These are phyloP conservation scores for Malus fusca DNA, from an alignment of 306 rosid species.

Conservation along the genomic window DNA sequence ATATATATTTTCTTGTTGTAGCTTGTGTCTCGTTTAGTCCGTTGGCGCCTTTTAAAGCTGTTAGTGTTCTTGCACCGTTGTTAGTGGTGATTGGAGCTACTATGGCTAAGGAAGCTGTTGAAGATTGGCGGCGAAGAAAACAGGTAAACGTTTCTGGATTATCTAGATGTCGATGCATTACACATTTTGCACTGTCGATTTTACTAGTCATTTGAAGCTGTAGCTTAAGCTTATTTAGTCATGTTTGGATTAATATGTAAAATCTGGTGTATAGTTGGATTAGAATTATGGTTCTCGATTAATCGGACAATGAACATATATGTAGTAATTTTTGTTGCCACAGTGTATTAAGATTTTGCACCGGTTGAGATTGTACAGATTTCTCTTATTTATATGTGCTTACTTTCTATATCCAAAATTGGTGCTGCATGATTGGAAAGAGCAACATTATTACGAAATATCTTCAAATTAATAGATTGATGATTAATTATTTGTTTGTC, in stretches of 20 bases:
- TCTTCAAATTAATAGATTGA: neutral
- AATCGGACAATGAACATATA: neutral
- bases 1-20: conserved; percentile 76
- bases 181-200: neutral
- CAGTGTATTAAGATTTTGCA: neutral
- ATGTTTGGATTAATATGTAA: neutral
- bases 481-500: neutral
- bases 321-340: neutral
- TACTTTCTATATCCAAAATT: neutral
- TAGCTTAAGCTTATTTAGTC: neutral
- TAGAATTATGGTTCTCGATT: neutral
- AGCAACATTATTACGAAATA: neutral
- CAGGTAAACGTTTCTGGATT: conserved; percentile 41
- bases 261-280: neutral
- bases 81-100: conserved; percentile 74
- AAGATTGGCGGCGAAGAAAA: conserved; percentile 91
- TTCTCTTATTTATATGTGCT: neutral
- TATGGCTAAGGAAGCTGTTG: conserved; percentile 81
- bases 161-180: neutral
- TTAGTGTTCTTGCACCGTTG: conserved; percentile 62
- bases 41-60: conserved; percentile 62
- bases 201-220: neutral
- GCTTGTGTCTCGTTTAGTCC: conserved; percentile 84
- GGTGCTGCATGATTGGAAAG: neutral
- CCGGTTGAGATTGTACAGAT: neutral